Base-by-base conservation (phyloP, 192 early-diverging fungal species). In the Oehlia diaphana region DNA sequence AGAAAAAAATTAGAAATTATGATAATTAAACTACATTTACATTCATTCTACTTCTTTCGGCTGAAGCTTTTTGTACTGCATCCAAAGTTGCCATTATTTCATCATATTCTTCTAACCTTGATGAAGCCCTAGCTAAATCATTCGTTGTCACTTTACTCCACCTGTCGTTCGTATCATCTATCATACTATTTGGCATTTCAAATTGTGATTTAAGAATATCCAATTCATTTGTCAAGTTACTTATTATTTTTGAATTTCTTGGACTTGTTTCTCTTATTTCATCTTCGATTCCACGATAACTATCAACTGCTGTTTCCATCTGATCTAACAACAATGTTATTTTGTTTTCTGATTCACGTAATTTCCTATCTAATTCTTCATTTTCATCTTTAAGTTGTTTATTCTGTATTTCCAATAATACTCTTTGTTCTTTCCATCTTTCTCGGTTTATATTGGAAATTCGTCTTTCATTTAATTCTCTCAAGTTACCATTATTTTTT, bases 31-130 rank as follows among this genome's bases (percentile, higher is more conserved):
- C 3, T 58, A 16, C 19, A 21, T 58, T 21, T 16, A 21, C 16
- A 58, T 58, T 58, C 14, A 58, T 7, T n/a, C 16, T 21, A 58
- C 53, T 58, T 21, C 53, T 58, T 58, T 58, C 53, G 7, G 16
- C 53, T 6, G 53, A 4, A 58, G 53, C 14, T 58, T 58, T 21
- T 21, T 58, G 53, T 58, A 58, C 16, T 21, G 53, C 53, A 21
- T 58, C 66, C 4, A 78, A 78, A 42, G 77, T 66, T 53, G 64
- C 67, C 47, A 78, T 78, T 66, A 78, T 78, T 35, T 78, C 65
- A 49, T 78, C 76, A 78, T 69, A 78, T 50, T 69, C 47, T 50
- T 78, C 76, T 39, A 68, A 39, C 12, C 39, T 35, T 23, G 62
- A 64, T 64, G 75, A 35, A 39, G 28, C 62, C 16, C 47, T 33